These are phyloP conservation scores for Garcia nutans DNA, from an alignment of 345 rosid species.

Conservation along the genomic window DNA sequence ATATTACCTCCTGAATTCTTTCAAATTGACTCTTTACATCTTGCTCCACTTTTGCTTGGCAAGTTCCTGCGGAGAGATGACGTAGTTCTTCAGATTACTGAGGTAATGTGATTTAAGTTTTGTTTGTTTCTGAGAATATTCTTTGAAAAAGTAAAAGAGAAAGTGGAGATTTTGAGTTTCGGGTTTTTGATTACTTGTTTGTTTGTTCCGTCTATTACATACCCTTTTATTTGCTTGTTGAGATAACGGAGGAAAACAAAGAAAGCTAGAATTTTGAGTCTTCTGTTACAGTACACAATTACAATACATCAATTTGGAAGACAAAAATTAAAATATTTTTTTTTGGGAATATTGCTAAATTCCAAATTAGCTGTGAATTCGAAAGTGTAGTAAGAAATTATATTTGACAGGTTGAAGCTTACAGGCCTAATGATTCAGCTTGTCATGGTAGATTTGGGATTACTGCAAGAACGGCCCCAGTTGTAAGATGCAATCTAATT, in stretches of 20 bases:
- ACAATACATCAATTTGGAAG: neutral
- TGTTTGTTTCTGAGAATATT: slow-evolving; percentile 15
- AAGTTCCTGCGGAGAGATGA: slow-evolving; percentile 73
- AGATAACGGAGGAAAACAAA: neutral
- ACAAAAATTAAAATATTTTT: too few relatives aligned
- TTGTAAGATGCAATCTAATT: slow-evolving; percentile 39
- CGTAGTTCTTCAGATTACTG: slow-evolving; percentile 80
- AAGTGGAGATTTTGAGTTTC: neutral
- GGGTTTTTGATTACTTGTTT: neutral
- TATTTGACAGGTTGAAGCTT: slow-evolving; percentile 77
- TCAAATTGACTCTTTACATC: slow-evolving; percentile 79
- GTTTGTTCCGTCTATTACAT: neutral
- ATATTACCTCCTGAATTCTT: slow-evolving; percentile 66
- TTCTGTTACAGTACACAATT: neutral
- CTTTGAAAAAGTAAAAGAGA: neutral
- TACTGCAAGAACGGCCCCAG: slow-evolving; percentile 83
- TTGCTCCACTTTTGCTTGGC: slow-evolving; percentile 92
- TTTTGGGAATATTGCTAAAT: too few relatives aligned
- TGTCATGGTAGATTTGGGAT: slow-evolving; percentile 87
- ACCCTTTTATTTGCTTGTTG: neutral
- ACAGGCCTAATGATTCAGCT: slow-evolving; percentile 90
- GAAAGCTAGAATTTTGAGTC: neutral
- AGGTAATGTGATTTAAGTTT: slow-evolving; percentile 42
- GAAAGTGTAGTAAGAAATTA: neutral
- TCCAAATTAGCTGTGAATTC: neutral